Conservation (phyloP, 73 alveolate genomes). For the Vitrella brassicaformis region DNA sequence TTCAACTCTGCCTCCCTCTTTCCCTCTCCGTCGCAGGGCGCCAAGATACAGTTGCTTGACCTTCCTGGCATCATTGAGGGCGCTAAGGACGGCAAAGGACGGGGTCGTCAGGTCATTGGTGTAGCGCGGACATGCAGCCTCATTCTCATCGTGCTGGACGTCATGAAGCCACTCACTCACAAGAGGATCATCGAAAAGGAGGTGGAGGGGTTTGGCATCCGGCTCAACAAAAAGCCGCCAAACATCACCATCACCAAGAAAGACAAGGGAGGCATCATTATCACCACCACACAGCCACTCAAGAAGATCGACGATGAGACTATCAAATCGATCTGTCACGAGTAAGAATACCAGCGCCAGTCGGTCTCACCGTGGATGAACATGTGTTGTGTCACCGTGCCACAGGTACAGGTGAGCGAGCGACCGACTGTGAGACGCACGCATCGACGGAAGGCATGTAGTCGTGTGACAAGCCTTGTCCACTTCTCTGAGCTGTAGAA, state of each 20-base stretch:
- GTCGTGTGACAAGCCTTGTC: too few relatives aligned
- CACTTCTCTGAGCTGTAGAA: too few relatives aligned
- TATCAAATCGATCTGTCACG: slow-evolving; percentile 42
- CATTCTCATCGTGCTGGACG: slow-evolving; percentile 92
- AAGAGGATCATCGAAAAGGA: slow-evolving; percentile 90
- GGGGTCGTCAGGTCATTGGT: slow-evolving; percentile 94
- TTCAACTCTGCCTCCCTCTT: background rate
- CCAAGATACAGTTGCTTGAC: slow-evolving; percentile 90
- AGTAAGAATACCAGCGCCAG: too few relatives aligned
- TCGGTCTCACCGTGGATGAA: too few relatives aligned
- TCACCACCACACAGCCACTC: slow-evolving; percentile 57
- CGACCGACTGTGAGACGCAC: too few relatives aligned
- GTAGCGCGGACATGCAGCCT: slow-evolving; percentile 95
- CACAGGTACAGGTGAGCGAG: too few relatives aligned
- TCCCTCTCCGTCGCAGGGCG: slow-evolving; percentile 62
- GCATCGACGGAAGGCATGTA: too few relatives aligned
- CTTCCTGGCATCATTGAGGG: slow-evolving; percentile 99
- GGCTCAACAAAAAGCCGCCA: slow-evolving; percentile 85
- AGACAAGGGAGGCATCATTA: slow-evolving; percentile 84
- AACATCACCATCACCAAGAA: slow-evolving; percentile 73
- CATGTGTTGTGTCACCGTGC: too few relatives aligned
- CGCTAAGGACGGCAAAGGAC: slow-evolving; percentile 99
- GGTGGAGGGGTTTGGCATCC: slow-evolving; percentile 95
- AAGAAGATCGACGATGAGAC: slow-evolving; percentile 72
- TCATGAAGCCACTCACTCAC: slow-evolving; percentile 87